A percentile compares a stretch with the other conserved stretches of the same genome.
Evolutionary conservation across 139 green algal genomes (phyloP).

Genomic region (Tetraselmis chui): DNA sequence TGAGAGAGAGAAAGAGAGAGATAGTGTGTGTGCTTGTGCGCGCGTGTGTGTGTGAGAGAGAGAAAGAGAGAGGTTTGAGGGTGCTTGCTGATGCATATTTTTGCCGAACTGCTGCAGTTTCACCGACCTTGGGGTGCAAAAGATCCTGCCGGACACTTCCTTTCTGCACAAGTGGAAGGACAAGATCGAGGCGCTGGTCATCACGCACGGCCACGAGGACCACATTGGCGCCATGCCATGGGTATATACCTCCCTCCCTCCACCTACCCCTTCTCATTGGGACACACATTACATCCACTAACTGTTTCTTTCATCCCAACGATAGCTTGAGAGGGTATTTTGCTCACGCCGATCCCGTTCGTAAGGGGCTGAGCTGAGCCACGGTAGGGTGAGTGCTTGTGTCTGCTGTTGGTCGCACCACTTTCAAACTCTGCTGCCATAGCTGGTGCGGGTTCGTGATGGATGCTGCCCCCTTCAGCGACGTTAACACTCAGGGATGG

Average conservation of each 20-base stretch:
- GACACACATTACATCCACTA: background rate
- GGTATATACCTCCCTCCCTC: slow-evolving; percentile 37
- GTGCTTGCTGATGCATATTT: too few relatives aligned
- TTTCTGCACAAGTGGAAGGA: slow-evolving; percentile 92
- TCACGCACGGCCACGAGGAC: slow-evolving; percentile 97
- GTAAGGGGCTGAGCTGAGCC: too few relatives aligned
- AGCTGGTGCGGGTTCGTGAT: slow-evolving; percentile 6
- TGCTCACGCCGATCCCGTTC: too few relatives aligned
- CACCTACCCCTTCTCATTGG: background rate
- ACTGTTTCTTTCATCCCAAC: background rate
- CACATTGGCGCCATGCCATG: slow-evolving; percentile 95
- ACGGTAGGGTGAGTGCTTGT: too few relatives aligned
- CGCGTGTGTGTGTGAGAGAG: too few relatives aligned
- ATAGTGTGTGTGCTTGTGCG: too few relatives aligned
- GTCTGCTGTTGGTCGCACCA: too few relatives aligned
- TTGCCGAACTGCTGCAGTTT: too few relatives aligned
- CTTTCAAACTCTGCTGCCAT: slow-evolving; percentile 12
- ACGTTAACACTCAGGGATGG: too few relatives aligned
- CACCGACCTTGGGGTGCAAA: slow-evolving; percentile 93
- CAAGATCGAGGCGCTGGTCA: slow-evolving; percentile 95
- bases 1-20: too few relatives aligned
- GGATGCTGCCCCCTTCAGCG: too few relatives aligned
- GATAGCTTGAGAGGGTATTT: background rate
- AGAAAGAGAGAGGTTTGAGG: too few relatives aligned
- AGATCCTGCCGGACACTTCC: slow-evolving; percentile 92